A percentile compares a stretch with the other conserved stretches of the same genome.
These are phyloP conservation scores for Zasmidium cellare DNA, from an alignment of 2,329 filamentous ascomycete genomes.

Conservation along the genomic window DNA sequence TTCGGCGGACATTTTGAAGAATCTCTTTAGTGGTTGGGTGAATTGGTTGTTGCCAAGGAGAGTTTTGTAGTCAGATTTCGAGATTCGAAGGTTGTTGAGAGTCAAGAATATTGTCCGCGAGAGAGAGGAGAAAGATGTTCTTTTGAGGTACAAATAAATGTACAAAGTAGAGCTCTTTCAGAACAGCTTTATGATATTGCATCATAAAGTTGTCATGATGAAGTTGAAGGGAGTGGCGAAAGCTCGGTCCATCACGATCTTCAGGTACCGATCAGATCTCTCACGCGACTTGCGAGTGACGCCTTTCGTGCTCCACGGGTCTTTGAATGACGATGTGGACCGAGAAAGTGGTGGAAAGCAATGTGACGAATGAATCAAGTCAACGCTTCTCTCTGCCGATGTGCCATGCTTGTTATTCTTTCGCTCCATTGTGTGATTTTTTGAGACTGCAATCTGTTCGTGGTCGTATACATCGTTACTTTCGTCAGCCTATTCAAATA, in stretches of 20 bases:
- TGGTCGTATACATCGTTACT: background rate
- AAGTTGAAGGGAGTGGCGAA: background rate
- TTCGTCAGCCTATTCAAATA: background rate
- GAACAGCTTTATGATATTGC: too few species aligned
- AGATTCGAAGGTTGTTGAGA: background rate
- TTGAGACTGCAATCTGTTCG: too few species aligned
- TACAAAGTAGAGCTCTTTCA: background rate
- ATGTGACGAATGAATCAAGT: too few species aligned
- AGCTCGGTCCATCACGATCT: background rate
- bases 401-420: too few species aligned
- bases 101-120: background rate
- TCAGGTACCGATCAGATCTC: background rate
- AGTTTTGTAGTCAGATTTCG: too few species aligned
- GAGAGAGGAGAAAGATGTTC: background rate
- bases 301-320: background rate
- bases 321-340: background rate
- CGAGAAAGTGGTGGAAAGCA: background rate
- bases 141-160: background rate
- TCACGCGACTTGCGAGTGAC: background rate
- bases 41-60: background rate
- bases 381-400: too few species aligned
- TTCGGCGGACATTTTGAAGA: constrained; percentile 47
- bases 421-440: too few species aligned
- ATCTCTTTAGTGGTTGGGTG: background rate
- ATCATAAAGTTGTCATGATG: background rate